Evolutionary conservation across 2,329 filamentous ascomycete genomes (phyloP), one percentile per base, ranked within the genome.

Genomic region (Aspergillus fumigatus): DNA sequence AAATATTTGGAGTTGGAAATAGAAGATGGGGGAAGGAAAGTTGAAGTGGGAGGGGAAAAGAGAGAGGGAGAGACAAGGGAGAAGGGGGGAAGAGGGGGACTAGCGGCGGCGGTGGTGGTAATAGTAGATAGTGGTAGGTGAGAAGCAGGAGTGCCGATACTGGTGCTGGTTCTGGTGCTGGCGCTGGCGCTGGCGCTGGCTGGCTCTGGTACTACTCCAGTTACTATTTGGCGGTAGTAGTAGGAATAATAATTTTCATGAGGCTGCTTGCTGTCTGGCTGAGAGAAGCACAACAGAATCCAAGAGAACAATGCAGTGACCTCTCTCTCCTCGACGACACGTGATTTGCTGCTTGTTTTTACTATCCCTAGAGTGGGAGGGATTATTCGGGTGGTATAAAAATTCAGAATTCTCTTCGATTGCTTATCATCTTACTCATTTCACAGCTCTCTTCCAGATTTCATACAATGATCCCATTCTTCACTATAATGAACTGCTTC

Each of bases 21-120:
- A 23, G 38, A 57, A 47, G 52, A 56, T 55, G 60, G 54, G 52
- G 48, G 32, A 47, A 7, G 38, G 49, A 35, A 32, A 52, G 56
- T 47, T 56, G 40, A 52, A 40, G n/a, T 29, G 53, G 52, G 53
- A 54, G 43, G 52, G 51, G 23, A 59, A 57, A 54, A 57, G 50
- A 55, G 58, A 58, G 53, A 58, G 52, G 54, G 53, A 53, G 52
- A 58, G 54, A 48, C 50, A 50, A 50, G 56, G 58, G 59, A 60
- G 57, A 62, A 52, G 51, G 55, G 51, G 61, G 57, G 64, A 57
- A 59, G 57, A 61, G 52, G 54, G 54, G 54, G 50, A 55, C 51
- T 50, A 53, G 56, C 53, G 53, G 59, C 17, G 32, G 32, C 17
- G 29, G 23, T 50, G 19, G 35, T 52, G 23, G 25, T 26, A 43